Evolutionary conservation across 805 yeast genomes (phyloP), one percentile per base, ranked within the genome.

Genomic region (Torulaspora quercuum): DNA sequence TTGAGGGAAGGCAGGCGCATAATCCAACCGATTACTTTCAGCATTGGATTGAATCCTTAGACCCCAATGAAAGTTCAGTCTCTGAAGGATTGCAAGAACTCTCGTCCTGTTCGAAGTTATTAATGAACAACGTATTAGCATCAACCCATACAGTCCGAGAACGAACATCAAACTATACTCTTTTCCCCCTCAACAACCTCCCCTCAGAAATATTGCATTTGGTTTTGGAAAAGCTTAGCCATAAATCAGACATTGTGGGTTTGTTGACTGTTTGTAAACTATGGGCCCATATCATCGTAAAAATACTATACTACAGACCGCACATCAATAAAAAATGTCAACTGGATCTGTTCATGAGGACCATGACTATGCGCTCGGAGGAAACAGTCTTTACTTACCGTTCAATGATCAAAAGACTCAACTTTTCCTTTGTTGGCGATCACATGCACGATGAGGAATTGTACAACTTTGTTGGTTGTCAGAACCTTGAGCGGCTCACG

Each of bases 281-380:
- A 43, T 88, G 95, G 82, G 83, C 88, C 7, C 75, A 77, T 47
- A 67, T 84, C 26, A 78, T 84, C 9, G 78, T 87, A 7, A 95
- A 85, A 51, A 69, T 81, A 26, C 65, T 89, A 19, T 89, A 96
- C 94, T 84, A 85, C 55, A 74, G 97, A 41, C 96, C 97, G 3
- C 73, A 74, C 43, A 72, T 88, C 33, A 65, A 73, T 31, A 63
- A 67, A 28, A 76, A 86, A 27, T 72, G 82, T 72, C 65, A 65
- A 28, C 46, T 64, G 28, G 75, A 78, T 12, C 60, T 68, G 36
- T 59, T 60, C 29, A 51, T 59, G 49, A 47, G 53, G 17, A 59
- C 64, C 6, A 60, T 60, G 65, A 40, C 39, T 19, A 28, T 42
- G 12, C 31, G 39, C 5, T 26, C 52, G 6, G 55, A 44, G 4